Evolutionary conservation across 108 stramenopile species (phyloP), one percentile per base, ranked within the genome.

Genomic region (Poteriospumella lacustris): DNA sequence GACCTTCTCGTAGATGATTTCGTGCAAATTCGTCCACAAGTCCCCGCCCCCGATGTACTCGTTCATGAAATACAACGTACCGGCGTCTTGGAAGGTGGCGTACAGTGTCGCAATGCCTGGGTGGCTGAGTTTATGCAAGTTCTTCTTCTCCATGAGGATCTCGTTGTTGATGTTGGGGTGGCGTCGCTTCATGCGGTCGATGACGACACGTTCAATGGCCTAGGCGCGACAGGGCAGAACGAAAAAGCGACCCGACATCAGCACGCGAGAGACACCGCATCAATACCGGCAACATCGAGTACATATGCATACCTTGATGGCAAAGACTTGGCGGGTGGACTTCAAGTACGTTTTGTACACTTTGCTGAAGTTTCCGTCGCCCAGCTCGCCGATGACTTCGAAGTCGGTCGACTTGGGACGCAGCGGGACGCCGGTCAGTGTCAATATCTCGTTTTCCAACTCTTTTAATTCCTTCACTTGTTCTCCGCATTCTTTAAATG

Each of bases 111-210:
- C 83, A 58, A 98, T 78, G 26, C 78, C 68, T 1, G 85, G 87
- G 60, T 88, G 87, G 15, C 31, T 39, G 0, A 42, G 79, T 1
- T 5, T 2, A 24, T 52, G 34, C 42, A 68, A 56, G 36, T 36
- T 33, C 75, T 75, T 84, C 59, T 88, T 80, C 82, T 99, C 98
- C 96, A 99, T 99, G 38, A 85, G 58, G 52, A 99, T 93, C 81
- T 99, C 98, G 80, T 98, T 98, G 84, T 90, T 87, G 0, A 96
- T 89, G 77, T 90, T 90, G 68, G 96, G 95, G 80, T 99, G 98
- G 70, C 96, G 91, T 43, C 91, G 77, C 58, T 91, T 89, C 73
- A 97, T 84, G 5, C 92, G 87, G 43, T 91, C 87, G 2, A 91
- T 94, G 44, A 91, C 80, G 52, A 92, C 91, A 85, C 96, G 97